phyloP scores from a whole-genome alignment of 331 rosid genomes.

The Stylosanthes scabra region DNA sequence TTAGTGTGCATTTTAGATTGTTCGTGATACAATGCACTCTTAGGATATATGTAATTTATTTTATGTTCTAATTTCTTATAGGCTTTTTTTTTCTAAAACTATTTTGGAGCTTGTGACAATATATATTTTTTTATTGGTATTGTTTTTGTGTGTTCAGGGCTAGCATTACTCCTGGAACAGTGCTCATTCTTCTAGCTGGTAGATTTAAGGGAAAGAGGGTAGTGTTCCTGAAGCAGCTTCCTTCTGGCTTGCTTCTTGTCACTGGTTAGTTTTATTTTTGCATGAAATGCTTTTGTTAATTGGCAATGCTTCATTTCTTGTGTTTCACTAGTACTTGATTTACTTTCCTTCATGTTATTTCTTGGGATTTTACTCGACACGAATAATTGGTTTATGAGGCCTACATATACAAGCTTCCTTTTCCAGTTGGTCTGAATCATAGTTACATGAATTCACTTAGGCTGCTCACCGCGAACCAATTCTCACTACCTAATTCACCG shows the following conservation, averaged over 20 bases:
- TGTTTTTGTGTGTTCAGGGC: conserved; percentile 41
- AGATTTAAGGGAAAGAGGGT: conserved; percentile 78
- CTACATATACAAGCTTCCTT: too few relatives aligned
- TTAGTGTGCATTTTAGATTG: neutral
- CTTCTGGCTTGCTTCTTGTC: conserved; percentile 68
- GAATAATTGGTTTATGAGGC: too few relatives aligned
- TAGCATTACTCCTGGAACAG: conserved; percentile 69
- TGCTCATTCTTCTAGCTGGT: conserved; percentile 70
- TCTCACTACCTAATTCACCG: too few relatives aligned
- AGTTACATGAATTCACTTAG: too few relatives aligned
- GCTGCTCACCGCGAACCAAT: too few relatives aligned
- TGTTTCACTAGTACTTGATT: too few relatives aligned
- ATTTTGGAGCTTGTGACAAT: neutral
- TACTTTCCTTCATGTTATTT: too few relatives aligned
- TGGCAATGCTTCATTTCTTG: neutral
- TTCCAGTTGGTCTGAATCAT: too few relatives aligned
- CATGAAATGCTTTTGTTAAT: neutral
- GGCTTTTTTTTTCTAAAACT: neutral
- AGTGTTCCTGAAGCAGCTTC: conserved; percentile 67
- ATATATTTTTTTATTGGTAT: neutral
- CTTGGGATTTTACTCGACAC: too few relatives aligned
- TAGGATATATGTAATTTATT: too few relatives aligned
- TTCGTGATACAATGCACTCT: neutral
- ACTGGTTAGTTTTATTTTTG: conserved; percentile 50
- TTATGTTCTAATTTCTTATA: neutral